Conservation (phyloP, 2,329 filamentous ascomycete species). For the Microdochium nivale region DNA sequence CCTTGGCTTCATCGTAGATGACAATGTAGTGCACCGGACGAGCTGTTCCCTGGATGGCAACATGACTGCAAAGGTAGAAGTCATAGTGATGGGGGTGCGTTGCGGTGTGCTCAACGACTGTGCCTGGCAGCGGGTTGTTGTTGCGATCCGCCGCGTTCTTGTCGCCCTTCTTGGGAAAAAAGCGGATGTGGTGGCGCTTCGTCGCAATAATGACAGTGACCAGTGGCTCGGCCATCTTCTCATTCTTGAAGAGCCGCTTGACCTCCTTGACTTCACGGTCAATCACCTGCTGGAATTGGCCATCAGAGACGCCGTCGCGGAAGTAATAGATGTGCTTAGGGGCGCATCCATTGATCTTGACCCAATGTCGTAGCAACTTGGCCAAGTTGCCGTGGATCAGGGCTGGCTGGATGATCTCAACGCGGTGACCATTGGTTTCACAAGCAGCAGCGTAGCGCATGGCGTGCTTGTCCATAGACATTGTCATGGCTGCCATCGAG, state of each 20-base stretch:
- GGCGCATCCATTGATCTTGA: constrained; percentile 38
- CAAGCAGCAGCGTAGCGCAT: constrained; percentile 72
- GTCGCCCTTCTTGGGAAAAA: constrained; percentile 63
- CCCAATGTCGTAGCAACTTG: constrained; percentile 58
- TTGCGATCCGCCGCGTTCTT: constrained; percentile 55
- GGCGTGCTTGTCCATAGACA: constrained; percentile 64
- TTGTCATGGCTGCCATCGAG: constrained; percentile 82
- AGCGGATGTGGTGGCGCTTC: constrained; percentile 90
- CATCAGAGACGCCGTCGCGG: constrained; percentile 85
- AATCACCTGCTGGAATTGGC: constrained; percentile 74
- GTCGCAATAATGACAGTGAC: constrained; percentile 83
- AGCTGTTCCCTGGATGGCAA: constrained; percentile 87
- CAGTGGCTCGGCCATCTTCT: constrained; percentile 38
- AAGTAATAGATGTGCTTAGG: constrained; percentile 83
- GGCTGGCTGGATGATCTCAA: constrained; percentile 64
- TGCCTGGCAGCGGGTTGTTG: constrained; percentile 76
- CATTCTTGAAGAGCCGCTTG: constrained; percentile 45
- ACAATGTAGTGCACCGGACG: constrained; percentile 90
- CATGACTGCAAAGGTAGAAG: constrained; percentile 59
- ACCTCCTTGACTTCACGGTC: constrained; percentile 69
- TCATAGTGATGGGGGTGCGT: constrained; percentile 88
- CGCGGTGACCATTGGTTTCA: constrained; percentile 74
- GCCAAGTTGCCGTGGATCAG: constrained; percentile 62
- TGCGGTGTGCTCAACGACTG: constrained; percentile 79
- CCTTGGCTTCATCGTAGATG: constrained; percentile 69